phyloP scores from a whole-genome alignment of 768 basidiomycete genomes.

The Mycena venus region DNA sequence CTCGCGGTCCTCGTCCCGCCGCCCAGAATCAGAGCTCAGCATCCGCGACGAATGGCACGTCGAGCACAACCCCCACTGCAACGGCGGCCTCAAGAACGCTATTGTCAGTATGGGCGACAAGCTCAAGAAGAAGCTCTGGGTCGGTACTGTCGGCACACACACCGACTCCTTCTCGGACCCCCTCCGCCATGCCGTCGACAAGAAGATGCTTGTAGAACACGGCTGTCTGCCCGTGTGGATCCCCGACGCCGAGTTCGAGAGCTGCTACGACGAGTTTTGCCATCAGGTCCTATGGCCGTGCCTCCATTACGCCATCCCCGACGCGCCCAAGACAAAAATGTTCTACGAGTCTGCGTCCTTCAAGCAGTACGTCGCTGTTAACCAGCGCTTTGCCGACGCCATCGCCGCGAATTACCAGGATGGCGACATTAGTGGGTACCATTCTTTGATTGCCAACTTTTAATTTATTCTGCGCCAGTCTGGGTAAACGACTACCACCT shows the following conservation, averaged over 20 bases:
- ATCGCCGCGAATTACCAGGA: constrained; percentile 86
- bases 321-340: constrained; percentile 86
- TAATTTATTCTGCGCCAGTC: constrained; percentile 48
- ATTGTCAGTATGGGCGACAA: constrained; percentile 75
- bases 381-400: constrained; percentile 88
- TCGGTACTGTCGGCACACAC: constrained; percentile 81
- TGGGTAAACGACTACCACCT: constrained; percentile 98
- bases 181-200: constrained; percentile 69
- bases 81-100: constrained; percentile 89
- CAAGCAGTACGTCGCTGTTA: constrained; percentile 90
- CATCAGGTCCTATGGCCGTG: constrained; percentile 93
- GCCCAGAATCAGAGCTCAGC: constrained; percentile 41
- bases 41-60: constrained; percentile 57
- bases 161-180: constrained; percentile 75
- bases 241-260: constrained; percentile 81
- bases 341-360: constrained; percentile 87
- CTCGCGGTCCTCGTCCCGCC: constrained; percentile 66
- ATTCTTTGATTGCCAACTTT: constrained; percentile 9
- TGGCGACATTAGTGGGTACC: constrained; percentile 80
- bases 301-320: constrained; percentile 88
- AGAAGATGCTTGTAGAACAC: constrained; percentile 56
- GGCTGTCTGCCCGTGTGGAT: constrained; percentile 79
- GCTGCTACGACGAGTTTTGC: constrained; percentile 89
- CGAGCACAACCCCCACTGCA: constrained; percentile 78
- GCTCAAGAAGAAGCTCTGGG: constrained; percentile 64